Conservation (phyloP, 768 basidiomycete genomes). For the Naganishia kalamii region DNA sequence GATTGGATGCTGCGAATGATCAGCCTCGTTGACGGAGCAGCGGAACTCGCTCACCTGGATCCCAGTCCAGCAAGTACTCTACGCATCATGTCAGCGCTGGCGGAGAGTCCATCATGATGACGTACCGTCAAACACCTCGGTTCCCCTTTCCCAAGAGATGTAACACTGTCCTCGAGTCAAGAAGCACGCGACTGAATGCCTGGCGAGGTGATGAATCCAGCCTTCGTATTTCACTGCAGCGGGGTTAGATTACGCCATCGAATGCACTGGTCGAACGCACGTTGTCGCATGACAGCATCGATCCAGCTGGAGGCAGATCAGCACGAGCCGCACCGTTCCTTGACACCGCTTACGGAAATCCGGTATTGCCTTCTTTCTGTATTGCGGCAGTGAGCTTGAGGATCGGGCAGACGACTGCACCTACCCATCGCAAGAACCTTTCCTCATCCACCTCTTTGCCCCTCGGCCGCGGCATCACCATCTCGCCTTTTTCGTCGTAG, state of each 20-base stretch:
- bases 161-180: constrained; percentile 48
- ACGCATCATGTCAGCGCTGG: neutral
- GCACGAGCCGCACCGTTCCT: neutral
- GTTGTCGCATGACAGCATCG: constrained; percentile 47
- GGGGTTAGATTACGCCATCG: neutral
- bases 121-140: constrained; percentile 49
- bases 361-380: constrained; percentile 41
- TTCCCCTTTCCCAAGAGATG: constrained; percentile 49
- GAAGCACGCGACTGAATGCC: constrained; percentile 48
- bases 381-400: neutral
- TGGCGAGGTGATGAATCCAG: constrained; percentile 49
- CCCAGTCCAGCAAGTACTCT: constrained; percentile 48
- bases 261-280: neutral
- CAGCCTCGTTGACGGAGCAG: neutral
- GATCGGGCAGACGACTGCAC: neutral
- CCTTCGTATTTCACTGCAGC: constrained; percentile 38
- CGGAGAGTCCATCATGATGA: neutral
- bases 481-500: constrained; percentile 41
- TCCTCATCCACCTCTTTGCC: constrained; percentile 36
- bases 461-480: constrained; percentile 40
- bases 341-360: constrained; percentile 44
- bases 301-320: constrained; percentile 32
- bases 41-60: constrained; percentile 32
- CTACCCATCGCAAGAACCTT: constrained; percentile 38
- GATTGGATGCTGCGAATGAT: constrained; percentile 23